Base-by-base conservation (phyloP, 1,284 basidiomycete genomes). In the Volvariella volvacea region DNA sequence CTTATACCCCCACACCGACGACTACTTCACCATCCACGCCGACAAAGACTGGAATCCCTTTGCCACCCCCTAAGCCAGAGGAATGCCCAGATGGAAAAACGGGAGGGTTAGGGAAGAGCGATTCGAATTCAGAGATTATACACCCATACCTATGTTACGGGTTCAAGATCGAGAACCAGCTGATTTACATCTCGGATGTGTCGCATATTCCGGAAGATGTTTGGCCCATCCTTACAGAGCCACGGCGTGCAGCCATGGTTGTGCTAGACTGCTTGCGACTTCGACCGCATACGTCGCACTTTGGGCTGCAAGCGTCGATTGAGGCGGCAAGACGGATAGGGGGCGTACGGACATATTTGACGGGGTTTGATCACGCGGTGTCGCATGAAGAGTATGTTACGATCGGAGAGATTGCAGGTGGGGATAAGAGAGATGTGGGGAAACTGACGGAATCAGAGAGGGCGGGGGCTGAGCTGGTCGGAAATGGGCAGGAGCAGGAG, bases 181-280 rank as follows among this genome's bases (percentile, higher is more conserved):
- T 89, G 38, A 66, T 78, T 10, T 88, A 89, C 60, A 69, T 90
- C 44, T 84, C 84, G 20, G 88, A 91, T 57, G 83, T 80, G 30
- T 88, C 84, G 3, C 59, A 71, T 54, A 84, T 91, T 45, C 85
- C 88, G 2, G 75, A 83, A 8, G 71, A 78, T 22, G 72, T 78
- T 32, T 87, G 85, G 82, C 48, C 61, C 12, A 50, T 78, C 34
- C 69, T 85, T 17, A 55, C 68, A 52, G 15, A 48, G 45, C 56
- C 55, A n/a, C 50, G 52, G 17, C 50, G 54, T 21, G 57, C 58
- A 14, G 66, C 77, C 10, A 71, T 86, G 7, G 66, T 85, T 45
- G 72, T 89, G 37, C 64, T 90, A 30, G 88, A 91, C 58, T 88
- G 86, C 52, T 64, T 91, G 37, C 68, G 78, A 33, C 64, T 86